Conservation (phyloP, 2,329 filamentous ascomycete species). For the Whalleya microplaca region DNA sequence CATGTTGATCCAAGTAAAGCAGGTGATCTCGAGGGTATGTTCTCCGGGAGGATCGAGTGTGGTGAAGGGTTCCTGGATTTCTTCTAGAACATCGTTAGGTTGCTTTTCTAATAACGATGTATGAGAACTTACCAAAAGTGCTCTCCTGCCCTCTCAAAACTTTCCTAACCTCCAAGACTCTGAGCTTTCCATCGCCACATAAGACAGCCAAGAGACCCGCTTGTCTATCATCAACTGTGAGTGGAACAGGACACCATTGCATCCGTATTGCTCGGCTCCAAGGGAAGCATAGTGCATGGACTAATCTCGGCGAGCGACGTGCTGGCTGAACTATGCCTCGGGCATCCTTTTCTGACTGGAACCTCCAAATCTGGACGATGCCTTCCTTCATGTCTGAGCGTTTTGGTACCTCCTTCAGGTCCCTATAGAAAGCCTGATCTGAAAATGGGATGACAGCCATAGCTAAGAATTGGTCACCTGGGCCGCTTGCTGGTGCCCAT, state of each 20-base stretch:
- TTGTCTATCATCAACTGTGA: constrained; percentile 31
- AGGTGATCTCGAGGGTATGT: constrained; percentile 52
- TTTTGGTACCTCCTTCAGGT: constrained; percentile 42
- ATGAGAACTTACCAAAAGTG: constrained; percentile 45
- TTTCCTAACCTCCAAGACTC: constrained; percentile 49
- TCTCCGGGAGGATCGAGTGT: constrained; percentile 51
- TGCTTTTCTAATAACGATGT: not conserved
- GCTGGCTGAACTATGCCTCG: constrained; percentile 41
- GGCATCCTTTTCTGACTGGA: constrained; percentile 39
- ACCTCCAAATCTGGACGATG: constrained; percentile 57
- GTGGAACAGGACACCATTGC: constrained; percentile 56
- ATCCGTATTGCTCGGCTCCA: constrained; percentile 55
- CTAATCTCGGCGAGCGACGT: constrained; percentile 42
- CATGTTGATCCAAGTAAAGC: constrained; percentile 58
- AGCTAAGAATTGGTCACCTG: constrained; percentile 52
- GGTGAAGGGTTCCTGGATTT: constrained; percentile 48
- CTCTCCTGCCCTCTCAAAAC: constrained; percentile 32
- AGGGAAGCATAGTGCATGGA: constrained; percentile 51
- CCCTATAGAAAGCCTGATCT: constrained; percentile 51
- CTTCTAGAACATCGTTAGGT: constrained; percentile 44
- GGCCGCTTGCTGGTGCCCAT: constrained; percentile 51
- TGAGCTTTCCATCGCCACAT: constrained; percentile 54
- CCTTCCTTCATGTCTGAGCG: constrained; percentile 48
- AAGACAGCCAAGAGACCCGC: constrained; percentile 53
- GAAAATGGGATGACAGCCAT: constrained; percentile 54